Evolutionary conservation across 768 basidiomycete species (phyloP).

Genomic region (Suillus brevipes): DNA sequence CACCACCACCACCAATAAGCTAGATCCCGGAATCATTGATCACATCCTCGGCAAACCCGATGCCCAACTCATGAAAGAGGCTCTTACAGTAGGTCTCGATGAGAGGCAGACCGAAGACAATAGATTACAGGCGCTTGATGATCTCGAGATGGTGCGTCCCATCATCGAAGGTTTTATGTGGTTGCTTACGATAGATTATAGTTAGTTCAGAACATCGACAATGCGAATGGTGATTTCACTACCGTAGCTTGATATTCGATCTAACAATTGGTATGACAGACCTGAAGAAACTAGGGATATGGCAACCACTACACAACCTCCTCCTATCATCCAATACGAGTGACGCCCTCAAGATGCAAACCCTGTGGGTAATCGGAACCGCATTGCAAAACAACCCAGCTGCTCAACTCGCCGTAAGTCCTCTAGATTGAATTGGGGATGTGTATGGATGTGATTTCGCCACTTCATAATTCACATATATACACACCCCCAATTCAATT

Average conservation of each 20-base stretch:
- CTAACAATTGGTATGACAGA: slow-evolving; percentile 43
- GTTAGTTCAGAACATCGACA: slow-evolving; percentile 88
- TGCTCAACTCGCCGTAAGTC: slow-evolving; percentile 72
- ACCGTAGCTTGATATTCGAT: not conserved
- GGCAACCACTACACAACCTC: slow-evolving; percentile 73
- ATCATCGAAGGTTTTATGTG: not conserved
- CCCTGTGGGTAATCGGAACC: slow-evolving; percentile 86
- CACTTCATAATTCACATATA: not conserved
- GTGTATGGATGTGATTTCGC: too few relatives aligned
- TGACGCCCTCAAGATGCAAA: slow-evolving; percentile 62
- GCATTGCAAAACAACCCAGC: slow-evolving; percentile 88
- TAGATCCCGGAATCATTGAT: slow-evolving; percentile 86
- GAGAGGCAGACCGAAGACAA: slow-evolving; percentile 51
- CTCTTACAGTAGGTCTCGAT: slow-evolving; percentile 65
- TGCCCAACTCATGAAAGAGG: slow-evolving; percentile 80
- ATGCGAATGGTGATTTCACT: slow-evolving; percentile 63
- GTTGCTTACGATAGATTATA: slow-evolving; percentile 29
- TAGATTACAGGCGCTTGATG: slow-evolving; percentile 70
- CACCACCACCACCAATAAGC: slow-evolving; percentile 43
- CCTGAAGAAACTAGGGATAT: slow-evolving; percentile 72
- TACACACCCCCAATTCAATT: not conserved
- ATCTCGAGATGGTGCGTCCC: slow-evolving; percentile 78
- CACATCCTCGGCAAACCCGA: slow-evolving; percentile 84
- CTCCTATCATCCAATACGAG: slow-evolving; percentile 54
- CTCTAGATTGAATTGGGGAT: not conserved